Percentiles rank a stretch among this genome's conserved stretches.
phyloP scores from a whole-genome alignment of 2,329 filamentous ascomycete species.

The Colletotrichum sp. region DNA sequence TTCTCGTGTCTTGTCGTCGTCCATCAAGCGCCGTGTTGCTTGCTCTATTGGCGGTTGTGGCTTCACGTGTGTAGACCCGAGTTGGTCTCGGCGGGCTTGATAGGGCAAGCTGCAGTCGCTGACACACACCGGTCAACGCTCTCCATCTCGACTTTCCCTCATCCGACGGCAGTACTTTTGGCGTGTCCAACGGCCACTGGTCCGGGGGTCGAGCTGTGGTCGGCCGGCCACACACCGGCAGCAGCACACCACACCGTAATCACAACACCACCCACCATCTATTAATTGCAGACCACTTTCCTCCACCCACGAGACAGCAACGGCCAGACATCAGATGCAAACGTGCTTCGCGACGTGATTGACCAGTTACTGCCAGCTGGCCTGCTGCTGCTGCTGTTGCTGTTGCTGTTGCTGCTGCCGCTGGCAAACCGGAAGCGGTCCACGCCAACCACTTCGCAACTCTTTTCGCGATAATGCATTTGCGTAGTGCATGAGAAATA shows the following conservation, averaged over 20 bases:
- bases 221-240: not conserved
- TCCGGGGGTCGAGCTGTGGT: not conserved
- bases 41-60: slow-evolving; percentile 5
- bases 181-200: slow-evolving; percentile 12
- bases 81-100: not conserved
- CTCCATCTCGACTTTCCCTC: not conserved
- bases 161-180: not conserved
- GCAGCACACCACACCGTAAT: not conserved
- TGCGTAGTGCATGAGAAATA: slow-evolving; percentile 14
- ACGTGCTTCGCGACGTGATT: slow-evolving; percentile 6
- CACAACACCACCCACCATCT: not conserved
- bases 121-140: slow-evolving; percentile 6
- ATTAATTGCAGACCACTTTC: not conserved
- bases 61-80: not conserved
- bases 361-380: not conserved
- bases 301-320: not conserved
- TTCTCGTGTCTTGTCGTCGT: not conserved
- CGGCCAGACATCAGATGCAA: not conserved
- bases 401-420: not conserved
- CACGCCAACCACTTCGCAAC: slow-evolving; percentile 15
- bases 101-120: not conserved
- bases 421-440: not conserved
- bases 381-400: not conserved
- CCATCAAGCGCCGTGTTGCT: not conserved
- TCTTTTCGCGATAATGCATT: slow-evolving; percentile 8